phyloP scores from a whole-genome alignment of 148 eudicot genomes.

The Camellia sinensis region DNA sequence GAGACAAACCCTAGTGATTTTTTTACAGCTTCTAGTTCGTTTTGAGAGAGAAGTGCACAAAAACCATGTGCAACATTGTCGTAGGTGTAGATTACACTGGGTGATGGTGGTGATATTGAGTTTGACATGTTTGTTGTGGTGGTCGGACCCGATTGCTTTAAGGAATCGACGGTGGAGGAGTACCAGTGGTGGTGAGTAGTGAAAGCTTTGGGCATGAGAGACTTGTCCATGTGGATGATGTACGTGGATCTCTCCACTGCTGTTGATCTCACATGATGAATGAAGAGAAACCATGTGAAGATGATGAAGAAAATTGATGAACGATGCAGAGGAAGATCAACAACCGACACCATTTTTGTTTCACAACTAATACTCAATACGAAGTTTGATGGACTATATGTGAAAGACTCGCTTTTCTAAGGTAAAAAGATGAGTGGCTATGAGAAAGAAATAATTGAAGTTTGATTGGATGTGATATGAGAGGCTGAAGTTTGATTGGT shows the following conservation, averaged over 20 bases:
- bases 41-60: conserved; percentile 39
- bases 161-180: conserved; percentile 44
- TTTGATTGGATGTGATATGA: no score
- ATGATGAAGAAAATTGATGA: background rate
- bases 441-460: no score
- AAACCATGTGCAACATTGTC: conserved; percentile 57
- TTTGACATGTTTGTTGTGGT: background rate
- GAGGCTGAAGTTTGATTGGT: no score
- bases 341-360: background rate
- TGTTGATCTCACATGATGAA: background rate
- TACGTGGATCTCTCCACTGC: conserved; percentile 21
- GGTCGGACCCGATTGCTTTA: conserved; percentile 1
- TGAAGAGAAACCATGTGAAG: background rate
- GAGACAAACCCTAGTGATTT: conserved; percentile 40
- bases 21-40: conserved; percentile 38
- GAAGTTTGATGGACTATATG: no score
- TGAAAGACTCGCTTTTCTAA: no score
- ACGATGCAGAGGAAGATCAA: background rate
- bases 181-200: conserved; percentile 65
- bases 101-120: background rate
- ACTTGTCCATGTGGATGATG: conserved; percentile 40
- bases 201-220: conserved; percentile 38
- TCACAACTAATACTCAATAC: background rate
- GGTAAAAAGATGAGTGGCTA: no score
- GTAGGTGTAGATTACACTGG: conserved; percentile 40